Conservation (phyloP, 768 basidiomycete genomes). For the Leucocoprinus leucothites region DNA sequence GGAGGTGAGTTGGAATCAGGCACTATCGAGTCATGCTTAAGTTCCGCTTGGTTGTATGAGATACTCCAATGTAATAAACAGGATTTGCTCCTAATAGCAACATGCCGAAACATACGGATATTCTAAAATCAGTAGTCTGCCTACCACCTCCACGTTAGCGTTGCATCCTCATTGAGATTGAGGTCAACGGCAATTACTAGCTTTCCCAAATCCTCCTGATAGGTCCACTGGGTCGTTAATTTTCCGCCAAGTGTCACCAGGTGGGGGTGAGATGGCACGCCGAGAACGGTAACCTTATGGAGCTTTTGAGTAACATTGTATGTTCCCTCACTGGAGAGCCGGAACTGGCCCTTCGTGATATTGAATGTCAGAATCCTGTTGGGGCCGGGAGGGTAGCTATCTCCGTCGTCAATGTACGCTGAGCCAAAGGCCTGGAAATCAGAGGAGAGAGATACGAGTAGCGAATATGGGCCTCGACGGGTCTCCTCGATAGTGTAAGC, state of each 20-base stretch:
- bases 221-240: constrained; percentile 34
- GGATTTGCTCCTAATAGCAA: background rate
- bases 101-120: background rate
- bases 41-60: no score
- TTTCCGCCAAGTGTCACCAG: constrained; percentile 37
- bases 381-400: constrained; percentile 54
- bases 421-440: constrained; percentile 52
- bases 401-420: constrained; percentile 71
- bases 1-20: background rate
- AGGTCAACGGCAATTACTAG: constrained; percentile 37
- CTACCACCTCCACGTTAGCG: background rate
- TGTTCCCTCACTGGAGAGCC: constrained; percentile 32
- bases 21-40: background rate
- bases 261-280: constrained; percentile 39
- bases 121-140: no score
- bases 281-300: constrained; percentile 55
- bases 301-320: constrained; percentile 48
- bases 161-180: constrained; percentile 37
- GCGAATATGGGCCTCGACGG: constrained; percentile 53
- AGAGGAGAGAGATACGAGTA: constrained; percentile 54
- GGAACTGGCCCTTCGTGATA: constrained; percentile 31
- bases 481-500: constrained; percentile 71
- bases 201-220: constrained; percentile 33
- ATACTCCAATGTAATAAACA: background rate
- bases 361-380: constrained; percentile 45